Percentiles rank a stretch among this genome's conserved stretches.
Evolutionary conservation across 208 protist genomes (phyloP).

Genomic region (Kentomonas sorsogonicus): DNA sequence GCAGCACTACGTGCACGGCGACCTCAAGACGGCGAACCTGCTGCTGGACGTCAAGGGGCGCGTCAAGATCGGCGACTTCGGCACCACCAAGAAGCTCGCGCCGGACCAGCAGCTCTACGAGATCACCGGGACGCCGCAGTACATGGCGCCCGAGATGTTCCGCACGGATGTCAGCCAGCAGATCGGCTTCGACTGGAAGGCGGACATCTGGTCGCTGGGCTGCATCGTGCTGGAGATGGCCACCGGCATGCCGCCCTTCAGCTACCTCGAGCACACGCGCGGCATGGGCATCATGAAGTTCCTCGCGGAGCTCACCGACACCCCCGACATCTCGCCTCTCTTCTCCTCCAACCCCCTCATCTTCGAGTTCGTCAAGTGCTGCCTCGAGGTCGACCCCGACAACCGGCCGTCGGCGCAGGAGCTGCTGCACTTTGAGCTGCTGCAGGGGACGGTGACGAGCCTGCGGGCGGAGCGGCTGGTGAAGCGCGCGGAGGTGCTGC

Average conservation of each 20-base stretch:
- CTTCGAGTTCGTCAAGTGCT: slow-evolving; percentile 72
- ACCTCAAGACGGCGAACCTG: slow-evolving; percentile 91
- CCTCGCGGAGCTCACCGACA: slow-evolving; percentile 62
- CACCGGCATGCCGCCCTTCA: slow-evolving; percentile 72
- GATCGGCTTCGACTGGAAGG: slow-evolving; percentile 80
- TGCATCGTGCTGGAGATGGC: slow-evolving; percentile 87
- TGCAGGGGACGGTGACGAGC: slow-evolving; percentile 53
- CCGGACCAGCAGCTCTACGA: slow-evolving; percentile 71
- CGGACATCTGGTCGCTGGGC: slow-evolving; percentile 88
- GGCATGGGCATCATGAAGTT: slow-evolving; percentile 86
- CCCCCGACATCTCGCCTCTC: slow-evolving; percentile 70
- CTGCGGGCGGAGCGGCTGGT: slow-evolving; percentile 47
- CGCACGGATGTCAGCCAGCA: slow-evolving; percentile 39
- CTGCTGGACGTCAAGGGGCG: slow-evolving; percentile 70
- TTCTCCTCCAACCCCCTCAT: slow-evolving; percentile 59
- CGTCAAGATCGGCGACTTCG: slow-evolving; percentile 95
- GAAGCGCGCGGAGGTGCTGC: slow-evolving; percentile 60
- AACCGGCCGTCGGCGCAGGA: slow-evolving; percentile 66
- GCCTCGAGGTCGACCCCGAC: slow-evolving; percentile 62
- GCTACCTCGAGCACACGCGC: slow-evolving; percentile 52
- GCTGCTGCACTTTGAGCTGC: slow-evolving; percentile 62
- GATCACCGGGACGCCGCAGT: slow-evolving; percentile 83
- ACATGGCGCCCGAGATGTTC: slow-evolving; percentile 91
- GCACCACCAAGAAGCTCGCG: slow-evolving; percentile 79
- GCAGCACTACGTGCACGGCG: slow-evolving; percentile 81